These are phyloP conservation scores for Pseudogymnoascus sp. DNA, from an alignment of 2,329 filamentous ascomycete genomes.

Conservation along the genomic window DNA sequence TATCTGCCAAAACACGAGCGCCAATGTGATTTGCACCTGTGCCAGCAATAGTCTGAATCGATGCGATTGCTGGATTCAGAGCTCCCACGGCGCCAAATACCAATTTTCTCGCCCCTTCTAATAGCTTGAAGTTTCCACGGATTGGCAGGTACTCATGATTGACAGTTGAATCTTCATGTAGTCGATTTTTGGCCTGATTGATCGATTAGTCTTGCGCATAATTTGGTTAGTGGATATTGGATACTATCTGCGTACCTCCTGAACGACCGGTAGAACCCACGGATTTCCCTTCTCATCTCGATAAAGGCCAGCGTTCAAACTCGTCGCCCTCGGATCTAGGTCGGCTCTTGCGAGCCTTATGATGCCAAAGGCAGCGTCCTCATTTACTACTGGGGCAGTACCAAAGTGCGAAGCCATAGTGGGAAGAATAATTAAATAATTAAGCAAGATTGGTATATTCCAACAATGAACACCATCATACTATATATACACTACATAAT, in stretches of 20 bases:
- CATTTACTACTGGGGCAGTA: not conserved
- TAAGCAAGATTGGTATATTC: not conserved
- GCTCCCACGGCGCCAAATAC: constrained; percentile 25
- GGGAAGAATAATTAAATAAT: not conserved
- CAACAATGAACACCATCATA: not conserved
- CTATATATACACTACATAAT: not conserved
- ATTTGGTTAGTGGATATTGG: not conserved
- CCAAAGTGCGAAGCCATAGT: not conserved
- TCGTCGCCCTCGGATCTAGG: constrained; percentile 28
- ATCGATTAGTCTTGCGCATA: not conserved
- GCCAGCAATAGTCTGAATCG: constrained; percentile 33
- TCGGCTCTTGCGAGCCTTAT: constrained; percentile 20
- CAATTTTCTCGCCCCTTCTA: constrained; percentile 27
- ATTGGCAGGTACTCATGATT: constrained; percentile 34
- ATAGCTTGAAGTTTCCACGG: constrained; percentile 27
- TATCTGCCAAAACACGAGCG: constrained; percentile 24
- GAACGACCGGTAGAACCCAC: constrained; percentile 33
- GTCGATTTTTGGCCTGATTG: not conserved
- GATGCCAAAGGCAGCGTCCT: not conserved
- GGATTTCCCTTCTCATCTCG: constrained; percentile 32
- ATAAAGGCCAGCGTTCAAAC: constrained; percentile 33
- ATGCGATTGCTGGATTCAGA: constrained; percentile 24
- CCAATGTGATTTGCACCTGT: constrained; percentile 31
- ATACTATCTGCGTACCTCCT: constrained; percentile 17
- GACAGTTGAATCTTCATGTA: constrained; percentile 6